These are phyloP conservation scores for Candida orba DNA, from an alignment of 805 yeast genomes.

Conservation along the genomic window DNA sequence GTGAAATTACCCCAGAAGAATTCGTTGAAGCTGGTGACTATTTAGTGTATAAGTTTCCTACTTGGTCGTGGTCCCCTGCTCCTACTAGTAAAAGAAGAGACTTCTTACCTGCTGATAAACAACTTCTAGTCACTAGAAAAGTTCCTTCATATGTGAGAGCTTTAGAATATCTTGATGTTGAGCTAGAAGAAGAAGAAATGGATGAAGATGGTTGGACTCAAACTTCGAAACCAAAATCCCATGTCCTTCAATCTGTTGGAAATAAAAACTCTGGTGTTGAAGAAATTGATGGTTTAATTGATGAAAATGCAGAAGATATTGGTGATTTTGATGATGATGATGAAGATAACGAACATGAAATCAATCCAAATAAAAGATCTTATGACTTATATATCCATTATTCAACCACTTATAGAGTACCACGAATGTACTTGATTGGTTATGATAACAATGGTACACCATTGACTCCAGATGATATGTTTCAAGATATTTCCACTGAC, in stretches of 20 bases:
- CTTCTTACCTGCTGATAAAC: conserved; percentile 82
- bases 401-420: conserved; percentile 92
- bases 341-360: conserved; percentile 26
- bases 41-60: conserved; percentile 84
- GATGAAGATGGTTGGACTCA: conserved; percentile 56
- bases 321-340: conserved; percentile 35
- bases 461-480: conserved; percentile 81
- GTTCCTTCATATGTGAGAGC: conserved; percentile 85
- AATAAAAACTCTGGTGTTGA: conserved; percentile 21
- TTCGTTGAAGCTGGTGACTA: conserved; percentile 94
- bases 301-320: conserved; percentile 31
- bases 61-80: conserved; percentile 87
- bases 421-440: conserved; percentile 88
- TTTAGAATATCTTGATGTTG: conserved; percentile 36
- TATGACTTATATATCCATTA: conserved; percentile 89
- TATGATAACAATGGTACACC: conserved; percentile 81
- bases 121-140: conserved; percentile 78
- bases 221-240: conserved; percentile 23
- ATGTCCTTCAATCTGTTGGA: background rate
- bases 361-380: conserved; percentile 41
- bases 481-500: conserved; percentile 87
- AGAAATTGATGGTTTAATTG: conserved; percentile 34
- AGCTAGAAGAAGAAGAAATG: conserved; percentile 31
- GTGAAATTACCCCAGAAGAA: conserved; percentile 94
- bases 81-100: conserved; percentile 47